These are phyloP conservation scores for Musa beccarii DNA, from an alignment of 176 grass and related monocot genomes.

Conservation along the genomic window DNA sequence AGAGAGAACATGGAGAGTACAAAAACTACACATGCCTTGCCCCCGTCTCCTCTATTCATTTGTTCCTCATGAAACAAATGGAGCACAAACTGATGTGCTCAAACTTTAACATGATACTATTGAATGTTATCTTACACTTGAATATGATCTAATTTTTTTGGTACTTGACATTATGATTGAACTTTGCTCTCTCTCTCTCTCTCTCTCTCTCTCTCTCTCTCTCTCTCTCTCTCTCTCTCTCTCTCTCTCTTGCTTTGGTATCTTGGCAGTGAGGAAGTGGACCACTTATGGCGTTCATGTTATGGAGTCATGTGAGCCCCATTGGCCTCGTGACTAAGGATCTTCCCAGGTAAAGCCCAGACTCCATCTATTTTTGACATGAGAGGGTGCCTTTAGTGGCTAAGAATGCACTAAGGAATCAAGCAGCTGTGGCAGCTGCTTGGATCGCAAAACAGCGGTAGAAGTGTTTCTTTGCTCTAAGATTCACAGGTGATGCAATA, in stretches of 20 bases:
- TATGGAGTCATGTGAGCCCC: too few relatives aligned
- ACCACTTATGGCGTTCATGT: too few relatives aligned
- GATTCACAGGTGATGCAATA: too few relatives aligned
- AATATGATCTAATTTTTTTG: constrained; percentile 1
- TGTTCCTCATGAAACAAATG: not conserved
- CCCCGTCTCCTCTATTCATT: constrained; percentile 17
- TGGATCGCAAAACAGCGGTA: too few relatives aligned
- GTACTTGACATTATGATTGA: not conserved
- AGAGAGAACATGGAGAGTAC: not conserved
- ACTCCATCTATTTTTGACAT: too few relatives aligned
- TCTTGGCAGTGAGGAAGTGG: too few relatives aligned
- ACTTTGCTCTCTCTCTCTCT: not conserved
- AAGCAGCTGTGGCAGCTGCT: too few relatives aligned
- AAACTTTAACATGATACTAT: not conserved
- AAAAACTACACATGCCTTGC: constrained; percentile 3
- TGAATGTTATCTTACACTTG: not conserved
- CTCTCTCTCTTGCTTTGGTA: not conserved
- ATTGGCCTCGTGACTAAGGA: too few relatives aligned
- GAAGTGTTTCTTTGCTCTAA: too few relatives aligned
- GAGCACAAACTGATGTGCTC: not conserved
- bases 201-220: not conserved
- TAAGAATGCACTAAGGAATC: too few relatives aligned
- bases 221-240: constrained; percentile 7
- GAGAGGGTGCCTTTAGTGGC: too few relatives aligned
- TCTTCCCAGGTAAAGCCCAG: too few relatives aligned